Percentiles rank a stretch among this genome's conserved stretches.
phyloP scores from a whole-genome alignment of 129 eudicot genomes.

The Artemisia annua region DNA sequence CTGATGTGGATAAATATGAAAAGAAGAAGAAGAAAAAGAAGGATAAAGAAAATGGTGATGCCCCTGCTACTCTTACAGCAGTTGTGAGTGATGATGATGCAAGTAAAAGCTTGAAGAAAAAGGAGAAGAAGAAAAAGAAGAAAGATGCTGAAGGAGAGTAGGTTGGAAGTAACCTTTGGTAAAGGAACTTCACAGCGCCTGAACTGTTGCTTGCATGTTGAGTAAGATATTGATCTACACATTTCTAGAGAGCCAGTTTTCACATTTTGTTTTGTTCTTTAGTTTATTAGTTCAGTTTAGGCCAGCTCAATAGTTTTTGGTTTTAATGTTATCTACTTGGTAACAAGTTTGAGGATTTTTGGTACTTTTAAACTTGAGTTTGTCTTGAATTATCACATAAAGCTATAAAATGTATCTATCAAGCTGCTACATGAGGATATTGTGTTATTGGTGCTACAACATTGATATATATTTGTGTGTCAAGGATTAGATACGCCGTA shows the following conservation, averaged over 20 bases:
- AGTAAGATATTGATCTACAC: constrained; percentile 18
- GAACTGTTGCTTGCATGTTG: constrained; percentile 7
- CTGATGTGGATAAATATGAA: too few relatives aligned
- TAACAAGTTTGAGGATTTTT: neutral
- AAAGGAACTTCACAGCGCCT: constrained; percentile 20
- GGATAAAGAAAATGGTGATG: constrained; percentile 40
- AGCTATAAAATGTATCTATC: constrained; percentile 1
- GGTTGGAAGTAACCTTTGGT: constrained; percentile 35
- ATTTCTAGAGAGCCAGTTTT: constrained; percentile 17
- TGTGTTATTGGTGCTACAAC: neutral
- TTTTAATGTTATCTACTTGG: neutral
- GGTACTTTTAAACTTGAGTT: constrained; percentile 3
- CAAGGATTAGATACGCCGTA: too few relatives aligned
- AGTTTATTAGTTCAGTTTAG: constrained; percentile 11
- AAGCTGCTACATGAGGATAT: neutral
- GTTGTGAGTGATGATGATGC: constrained; percentile 36
- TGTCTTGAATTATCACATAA: neutral
- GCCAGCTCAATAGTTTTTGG: neutral
- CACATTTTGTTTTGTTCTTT: neutral
- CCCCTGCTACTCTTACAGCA: constrained; percentile 38
- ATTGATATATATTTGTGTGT: neutral
- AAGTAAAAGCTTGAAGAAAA: constrained; percentile 54
- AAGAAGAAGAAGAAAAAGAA: too few relatives aligned
- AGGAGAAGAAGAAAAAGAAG: constrained; percentile 64
- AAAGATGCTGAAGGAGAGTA: constrained; percentile 7